Conservation (phyloP, 306 rosid species). For the Aeschynomene evenia region DNA sequence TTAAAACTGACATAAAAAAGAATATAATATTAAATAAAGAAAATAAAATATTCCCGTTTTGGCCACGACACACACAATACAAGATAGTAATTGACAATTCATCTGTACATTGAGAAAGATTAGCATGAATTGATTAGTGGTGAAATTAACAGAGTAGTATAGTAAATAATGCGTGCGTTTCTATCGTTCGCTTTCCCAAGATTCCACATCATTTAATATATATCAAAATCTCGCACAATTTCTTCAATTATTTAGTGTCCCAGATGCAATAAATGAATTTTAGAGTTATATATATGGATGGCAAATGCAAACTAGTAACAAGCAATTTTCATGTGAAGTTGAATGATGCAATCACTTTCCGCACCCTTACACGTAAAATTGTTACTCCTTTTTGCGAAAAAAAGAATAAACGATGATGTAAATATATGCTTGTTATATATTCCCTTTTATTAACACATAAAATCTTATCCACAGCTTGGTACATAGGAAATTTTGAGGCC, state of each 20-base stretch:
- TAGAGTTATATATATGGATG: background rate
- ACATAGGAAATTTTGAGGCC: background rate
- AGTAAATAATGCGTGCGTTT: constrained; percentile 7
- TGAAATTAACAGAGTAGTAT: constrained; percentile 26
- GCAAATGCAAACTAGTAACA: background rate
- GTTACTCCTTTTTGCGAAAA: background rate
- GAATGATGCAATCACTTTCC: background rate
- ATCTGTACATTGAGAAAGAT: constrained; percentile 14
- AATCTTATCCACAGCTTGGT: background rate
- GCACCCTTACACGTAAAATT: constrained; percentile 1
- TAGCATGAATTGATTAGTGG: background rate
- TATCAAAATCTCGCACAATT: constrained; percentile 6
- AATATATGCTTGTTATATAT: too few relatives aligned
- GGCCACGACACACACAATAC: background rate
- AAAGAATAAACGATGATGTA: background rate
- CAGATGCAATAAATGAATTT: background rate
- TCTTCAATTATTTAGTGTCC: background rate
- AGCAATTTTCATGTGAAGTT: background rate
- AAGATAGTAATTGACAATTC: background rate
- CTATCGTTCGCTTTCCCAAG: constrained; percentile 23
- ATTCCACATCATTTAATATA: constrained; percentile 16
- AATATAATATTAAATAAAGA: background rate
- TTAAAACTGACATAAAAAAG: background rate
- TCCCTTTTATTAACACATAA: background rate
- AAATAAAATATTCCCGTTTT: background rate